These are phyloP conservation scores for Sarcodon sp. DNA, from an alignment of 768 basidiomycete species.

Conservation along the genomic window DNA sequence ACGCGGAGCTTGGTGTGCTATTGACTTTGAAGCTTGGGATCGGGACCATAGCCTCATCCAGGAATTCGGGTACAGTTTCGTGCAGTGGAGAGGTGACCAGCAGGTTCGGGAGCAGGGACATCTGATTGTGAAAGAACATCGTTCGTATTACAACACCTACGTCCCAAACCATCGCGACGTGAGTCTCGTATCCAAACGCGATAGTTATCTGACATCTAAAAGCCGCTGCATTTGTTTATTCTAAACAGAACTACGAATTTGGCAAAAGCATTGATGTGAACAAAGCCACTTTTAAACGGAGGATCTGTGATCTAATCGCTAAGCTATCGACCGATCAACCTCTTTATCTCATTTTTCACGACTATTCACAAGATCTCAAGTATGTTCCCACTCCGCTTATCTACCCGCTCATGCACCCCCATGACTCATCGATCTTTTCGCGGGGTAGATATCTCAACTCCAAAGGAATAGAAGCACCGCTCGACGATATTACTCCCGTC, in stretches of 20 bases:
- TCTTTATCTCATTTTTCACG: slow-evolving; percentile 74
- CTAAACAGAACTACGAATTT: slow-evolving; percentile 46
- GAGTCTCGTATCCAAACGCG: not conserved
- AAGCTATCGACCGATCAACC: slow-evolving; percentile 33
- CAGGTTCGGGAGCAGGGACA: slow-evolving; percentile 38
- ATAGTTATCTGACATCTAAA: not conserved
- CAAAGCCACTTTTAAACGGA: slow-evolving; percentile 35
- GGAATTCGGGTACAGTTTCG: slow-evolving; percentile 69
- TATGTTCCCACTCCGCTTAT: slow-evolving; percentile 16
- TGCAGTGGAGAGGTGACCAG: slow-evolving; percentile 41
- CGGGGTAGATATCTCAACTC: slow-evolving; percentile 38
- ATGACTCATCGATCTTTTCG: not conserved
- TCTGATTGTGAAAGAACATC: slow-evolving; percentile 54
- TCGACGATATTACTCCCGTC: slow-evolving; percentile 36
- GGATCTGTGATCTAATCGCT: slow-evolving; percentile 33
- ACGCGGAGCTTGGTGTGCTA: slow-evolving; percentile 58
- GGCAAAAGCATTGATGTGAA: slow-evolving; percentile 47
- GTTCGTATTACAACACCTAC: slow-evolving; percentile 45
- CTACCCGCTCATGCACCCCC: not conserved
- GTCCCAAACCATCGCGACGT: slow-evolving; percentile 42
- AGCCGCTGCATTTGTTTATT: not conserved
- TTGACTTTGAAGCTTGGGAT: slow-evolving; percentile 85
- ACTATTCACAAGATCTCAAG: slow-evolving; percentile 68
- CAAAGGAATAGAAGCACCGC: slow-evolving; percentile 32
- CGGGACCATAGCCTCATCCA: slow-evolving; percentile 57